These are phyloP conservation scores for Candida germanica DNA, from an alignment of 805 yeast genomes.

Conservation along the genomic window DNA sequence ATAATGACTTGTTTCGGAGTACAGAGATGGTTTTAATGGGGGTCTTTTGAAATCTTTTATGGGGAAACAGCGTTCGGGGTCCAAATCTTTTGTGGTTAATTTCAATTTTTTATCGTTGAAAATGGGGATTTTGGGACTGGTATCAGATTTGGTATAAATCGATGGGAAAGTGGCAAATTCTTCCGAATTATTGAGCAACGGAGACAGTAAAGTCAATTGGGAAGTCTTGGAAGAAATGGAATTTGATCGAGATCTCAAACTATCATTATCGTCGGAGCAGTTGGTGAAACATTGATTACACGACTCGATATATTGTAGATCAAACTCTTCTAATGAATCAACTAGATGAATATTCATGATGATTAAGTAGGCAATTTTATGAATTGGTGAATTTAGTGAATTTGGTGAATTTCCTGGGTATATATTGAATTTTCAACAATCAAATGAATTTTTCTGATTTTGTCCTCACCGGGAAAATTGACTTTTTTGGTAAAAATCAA, in stretches of 20 bases:
- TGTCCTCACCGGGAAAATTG: not conserved
- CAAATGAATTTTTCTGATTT: not conserved
- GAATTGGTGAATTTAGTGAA: no score
- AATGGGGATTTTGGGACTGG: constrained; percentile 7
- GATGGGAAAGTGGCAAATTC: constrained; percentile 2
- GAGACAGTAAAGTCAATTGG: constrained; percentile 21
- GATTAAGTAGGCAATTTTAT: no score
- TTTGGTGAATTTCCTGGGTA: no score
- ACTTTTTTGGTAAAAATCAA: not conserved
- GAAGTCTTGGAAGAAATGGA: constrained; percentile 9
- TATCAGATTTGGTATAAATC: not conserved
- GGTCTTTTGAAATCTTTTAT: constrained; percentile 14
- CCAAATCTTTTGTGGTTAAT: constrained; percentile 6
- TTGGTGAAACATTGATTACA: constrained; percentile 15
- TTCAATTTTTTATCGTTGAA: constrained; percentile 9
- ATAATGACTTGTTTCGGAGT: not conserved
- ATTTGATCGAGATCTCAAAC: constrained; percentile 9
- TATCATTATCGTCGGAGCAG: constrained; percentile 1
- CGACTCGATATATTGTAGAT: constrained; percentile 19
- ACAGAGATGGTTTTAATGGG: constrained; percentile 19
- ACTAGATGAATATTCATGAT: constrained; percentile 18
- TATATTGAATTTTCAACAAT: no score
- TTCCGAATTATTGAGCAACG: constrained; percentile 18
- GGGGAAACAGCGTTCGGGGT: constrained; percentile 4
- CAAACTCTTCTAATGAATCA: constrained; percentile 26